Conservation (phyloP, 306 rosid species). For the Neltuma alba region DNA sequence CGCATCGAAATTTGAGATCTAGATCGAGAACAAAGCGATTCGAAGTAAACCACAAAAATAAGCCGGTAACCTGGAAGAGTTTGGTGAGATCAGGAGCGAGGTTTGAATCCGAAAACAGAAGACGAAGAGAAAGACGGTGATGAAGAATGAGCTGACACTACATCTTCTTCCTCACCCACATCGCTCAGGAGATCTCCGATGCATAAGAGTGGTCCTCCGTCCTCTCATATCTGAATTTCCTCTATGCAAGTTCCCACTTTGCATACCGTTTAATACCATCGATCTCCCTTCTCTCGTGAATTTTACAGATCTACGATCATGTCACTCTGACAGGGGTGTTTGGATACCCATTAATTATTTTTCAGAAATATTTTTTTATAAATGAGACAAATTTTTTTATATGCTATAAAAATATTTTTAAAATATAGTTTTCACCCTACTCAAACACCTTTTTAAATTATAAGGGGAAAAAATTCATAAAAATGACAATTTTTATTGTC, state of each 20-base stretch:
- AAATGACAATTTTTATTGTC: too few species aligned
- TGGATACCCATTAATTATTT: too few species aligned
- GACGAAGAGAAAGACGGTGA: slow-evolving; percentile 31
- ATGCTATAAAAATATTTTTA: too few species aligned
- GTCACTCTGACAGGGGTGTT: too few species aligned
- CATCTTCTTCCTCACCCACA: slow-evolving; percentile 61
- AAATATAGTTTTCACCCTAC: too few species aligned
- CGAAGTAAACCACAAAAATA: neutral
- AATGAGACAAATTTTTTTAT: too few species aligned
- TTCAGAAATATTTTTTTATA: too few species aligned
- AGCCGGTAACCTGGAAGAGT: slow-evolving; percentile 71
- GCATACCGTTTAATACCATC: neutral
- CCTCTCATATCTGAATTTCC: slow-evolving; percentile 57
- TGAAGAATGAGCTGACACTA: neutral
- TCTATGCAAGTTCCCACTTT: neutral
- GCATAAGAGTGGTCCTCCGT: slow-evolving; percentile 85
- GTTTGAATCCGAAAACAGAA: slow-evolving; percentile 40
- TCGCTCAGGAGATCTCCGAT: slow-evolving; percentile 90
- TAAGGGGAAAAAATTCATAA: too few species aligned
- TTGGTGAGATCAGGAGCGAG: slow-evolving; percentile 55
- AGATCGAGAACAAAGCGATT: neutral
- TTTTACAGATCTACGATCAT: too few species aligned
- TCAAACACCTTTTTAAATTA: too few species aligned
- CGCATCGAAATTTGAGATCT: neutral
- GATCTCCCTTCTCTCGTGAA: neutral